phyloP scores from a whole-genome alignment of 75 land plant species.

The Pinus tabuliformis region DNA sequence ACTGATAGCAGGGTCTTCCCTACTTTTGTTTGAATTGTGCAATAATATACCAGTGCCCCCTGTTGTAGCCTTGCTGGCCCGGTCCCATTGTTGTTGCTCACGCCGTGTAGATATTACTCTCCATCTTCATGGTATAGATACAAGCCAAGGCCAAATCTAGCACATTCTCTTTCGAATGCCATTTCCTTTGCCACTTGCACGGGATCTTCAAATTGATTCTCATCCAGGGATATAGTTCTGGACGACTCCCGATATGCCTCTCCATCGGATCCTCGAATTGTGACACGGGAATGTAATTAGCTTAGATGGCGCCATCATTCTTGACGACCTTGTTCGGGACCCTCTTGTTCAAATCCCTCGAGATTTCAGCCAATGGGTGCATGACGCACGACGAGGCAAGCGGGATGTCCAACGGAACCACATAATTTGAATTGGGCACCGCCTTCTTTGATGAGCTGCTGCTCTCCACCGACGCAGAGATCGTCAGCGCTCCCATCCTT shows the following conservation, averaged over 20 bases:
- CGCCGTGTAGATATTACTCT: conserved; percentile 72
- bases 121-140: conserved; percentile 35
- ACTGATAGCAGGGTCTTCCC: conserved; percentile 9
- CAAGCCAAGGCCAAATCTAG: too few relatives aligned
- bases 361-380: conserved; percentile 88
- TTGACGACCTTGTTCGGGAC: conserved; percentile 86
- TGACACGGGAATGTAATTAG: conserved; percentile 40
- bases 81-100: conserved; percentile 84
- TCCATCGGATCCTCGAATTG: too few relatives aligned
- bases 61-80: conserved; percentile 76
- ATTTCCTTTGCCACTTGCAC: too few relatives aligned
- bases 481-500: background rate
- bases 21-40: conserved; percentile 1
- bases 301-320: conserved; percentile 13
- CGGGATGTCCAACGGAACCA: conserved; percentile 77
- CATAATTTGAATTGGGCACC: conserved; percentile 64
- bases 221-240: too few relatives aligned
- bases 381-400: conserved; percentile 57
- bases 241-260: too few relatives aligned
- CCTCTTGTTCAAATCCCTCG: conserved; percentile 93
- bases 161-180: too few relatives aligned
- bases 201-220: too few relatives aligned
- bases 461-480: background rate
- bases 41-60: conserved; percentile 60
- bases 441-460: background rate